Percentiles rank a stretch among this genome's conserved stretches.
phyloP scores from a whole-genome alignment of 192 early-diverging fungal genomes.

The Backusella australiensis region DNA sequence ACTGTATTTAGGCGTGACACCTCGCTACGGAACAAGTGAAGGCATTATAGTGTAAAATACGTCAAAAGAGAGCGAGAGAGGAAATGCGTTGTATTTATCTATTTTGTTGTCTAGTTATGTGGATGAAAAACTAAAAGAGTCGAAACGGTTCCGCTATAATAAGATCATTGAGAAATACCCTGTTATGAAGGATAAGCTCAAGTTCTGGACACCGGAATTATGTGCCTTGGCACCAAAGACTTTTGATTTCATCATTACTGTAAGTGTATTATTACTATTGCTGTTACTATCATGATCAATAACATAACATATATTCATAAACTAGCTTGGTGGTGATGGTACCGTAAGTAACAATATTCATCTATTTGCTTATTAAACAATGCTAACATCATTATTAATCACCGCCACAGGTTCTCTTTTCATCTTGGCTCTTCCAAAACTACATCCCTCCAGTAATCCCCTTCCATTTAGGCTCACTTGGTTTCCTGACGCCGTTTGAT shows the following conservation, averaged over 20 bases:
- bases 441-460: slow-evolving; percentile 92
- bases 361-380: not conserved
- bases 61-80: too few species aligned
- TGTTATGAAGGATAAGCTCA: slow-evolving; percentile 47
- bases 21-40: slow-evolving; percentile 36
- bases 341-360: slow-evolving; percentile 51
- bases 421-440: slow-evolving; percentile 89
- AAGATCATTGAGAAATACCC: slow-evolving; percentile 34
- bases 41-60: slow-evolving; percentile 38
- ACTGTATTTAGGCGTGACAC: slow-evolving; percentile 58
- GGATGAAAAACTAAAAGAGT: slow-evolving; percentile 58
- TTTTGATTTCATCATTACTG: slow-evolving; percentile 89
- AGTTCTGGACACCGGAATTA: slow-evolving; percentile 77
- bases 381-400: not conserved
- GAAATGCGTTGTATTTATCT: not conserved
- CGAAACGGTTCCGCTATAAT: slow-evolving; percentile 55
- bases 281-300: not conserved
- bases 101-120: slow-evolving; percentile 42
- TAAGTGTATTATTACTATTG: slow-evolving; percentile 18
- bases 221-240: slow-evolving; percentile 62
- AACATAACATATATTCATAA: not conserved
- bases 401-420: slow-evolving; percentile 60
- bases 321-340: slow-evolving; percentile 88
- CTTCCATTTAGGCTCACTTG: slow-evolving; percentile 92
- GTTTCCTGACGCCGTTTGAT: slow-evolving; percentile 92